Evolutionary conservation across 176 grass and related monocot species (phyloP), one percentile per base, ranked within the genome.

Genomic region (Carex parvula): DNA sequence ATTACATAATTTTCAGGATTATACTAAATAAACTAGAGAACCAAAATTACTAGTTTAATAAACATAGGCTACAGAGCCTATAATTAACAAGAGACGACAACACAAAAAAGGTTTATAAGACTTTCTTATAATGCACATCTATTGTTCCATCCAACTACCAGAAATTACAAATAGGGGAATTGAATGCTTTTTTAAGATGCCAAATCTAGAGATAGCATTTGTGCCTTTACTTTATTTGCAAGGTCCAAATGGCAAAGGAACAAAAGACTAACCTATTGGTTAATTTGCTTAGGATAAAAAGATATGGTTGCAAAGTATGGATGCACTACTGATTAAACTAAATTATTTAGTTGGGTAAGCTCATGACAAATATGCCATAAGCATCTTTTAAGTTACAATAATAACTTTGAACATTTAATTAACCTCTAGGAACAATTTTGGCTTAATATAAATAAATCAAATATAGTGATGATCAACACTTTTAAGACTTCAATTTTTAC

Each of bases 311-410:
- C 50, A 5, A 20, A 58, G 44, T 15, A 76, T 46, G n/a, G 13
- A 42, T 29, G 68, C 24, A 76, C 56, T 77, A 24, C 53, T 26
- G 72, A 68, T 8, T 77, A 56, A 77, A 77, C 24, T 8, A 77
- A 32, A 32, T 32, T 77, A 77, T 77, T 77, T 77, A 30, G 73
- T 77, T 77, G 50, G 50, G 73, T 77, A 32, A 56, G 21, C 22
- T 77, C 22, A 77, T 48, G 13, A 56, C 46, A 77, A 8, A 77
- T 77, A 77, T 77, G 53, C 73, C 50, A 32, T 77, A 60, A 32
- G 64, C 29, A 67, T 82, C 6, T 82, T 82, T 70, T 20, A 67
- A 65, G 14, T 82, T 82, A n/a, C 15, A 67, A 76, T 39, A 46
- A 46, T 46, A 46, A 46, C 44, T 46, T 46, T 46, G 8, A 33